A percentile compares a stretch with the other conserved stretches of the same genome.
Conservation (phyloP, 441 rosid species). For the Gossypium schwendimanii region DNA sequence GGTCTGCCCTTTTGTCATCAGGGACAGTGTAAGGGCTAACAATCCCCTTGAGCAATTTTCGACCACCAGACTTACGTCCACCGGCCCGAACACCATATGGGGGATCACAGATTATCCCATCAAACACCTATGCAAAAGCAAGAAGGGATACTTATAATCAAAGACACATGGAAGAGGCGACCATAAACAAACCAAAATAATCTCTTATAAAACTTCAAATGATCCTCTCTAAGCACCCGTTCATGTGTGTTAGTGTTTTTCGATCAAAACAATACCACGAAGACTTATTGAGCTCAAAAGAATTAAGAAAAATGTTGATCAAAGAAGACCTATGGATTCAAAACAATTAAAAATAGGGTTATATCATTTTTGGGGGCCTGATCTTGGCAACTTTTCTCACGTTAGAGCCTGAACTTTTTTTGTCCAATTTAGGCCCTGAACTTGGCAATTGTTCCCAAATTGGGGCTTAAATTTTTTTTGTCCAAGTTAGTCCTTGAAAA, state of each 20-base stretch:
- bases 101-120: slow-evolving; percentile 75
- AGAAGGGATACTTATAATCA: not conserved
- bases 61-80: slow-evolving; percentile 92
- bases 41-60: slow-evolving; percentile 77
- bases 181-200: not conserved
- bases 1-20: slow-evolving; percentile 75
- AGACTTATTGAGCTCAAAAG: not conserved
- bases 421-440: too few species aligned
- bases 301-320: not conserved
- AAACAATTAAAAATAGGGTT: too few species aligned
- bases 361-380: too few species aligned
- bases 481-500: too few species aligned
- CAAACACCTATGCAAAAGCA: slow-evolving; percentile 48
- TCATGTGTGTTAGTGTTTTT: not conserved
- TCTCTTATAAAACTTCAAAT: not conserved
- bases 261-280: not conserved
- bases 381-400: too few species aligned
- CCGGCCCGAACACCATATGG: slow-evolving; percentile 98
- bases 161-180: not conserved
- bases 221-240: not conserved
- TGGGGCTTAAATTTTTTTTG: too few species aligned
- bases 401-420: too few species aligned
- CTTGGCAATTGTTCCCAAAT: too few species aligned
- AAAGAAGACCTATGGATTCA: too few species aligned
- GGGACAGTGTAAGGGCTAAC: slow-evolving; percentile 82